Conservation (phyloP, 139 green algal species). For the Trebouxia sp. region DNA sequence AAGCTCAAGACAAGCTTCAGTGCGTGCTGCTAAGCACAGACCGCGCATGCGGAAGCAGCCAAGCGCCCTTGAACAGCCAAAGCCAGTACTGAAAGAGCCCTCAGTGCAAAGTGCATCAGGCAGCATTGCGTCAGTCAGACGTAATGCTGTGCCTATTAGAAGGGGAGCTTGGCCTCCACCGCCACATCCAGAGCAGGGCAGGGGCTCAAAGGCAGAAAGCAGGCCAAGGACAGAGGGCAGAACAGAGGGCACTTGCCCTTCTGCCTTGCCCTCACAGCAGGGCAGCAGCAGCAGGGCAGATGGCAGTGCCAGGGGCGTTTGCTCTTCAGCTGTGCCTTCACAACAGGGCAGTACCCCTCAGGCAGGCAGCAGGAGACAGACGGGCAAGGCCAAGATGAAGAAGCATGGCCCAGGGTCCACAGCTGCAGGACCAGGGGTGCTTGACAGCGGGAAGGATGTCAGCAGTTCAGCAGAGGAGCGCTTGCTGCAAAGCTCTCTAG, state of each 20-base stretch:
- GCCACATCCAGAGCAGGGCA: neutral
- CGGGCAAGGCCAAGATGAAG: neutral
- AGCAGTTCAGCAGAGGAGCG: conserved; percentile 1
- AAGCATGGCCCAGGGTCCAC: neutral
- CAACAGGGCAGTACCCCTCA: too few species aligned
- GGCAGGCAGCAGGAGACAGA: neutral
- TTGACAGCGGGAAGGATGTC: neutral
- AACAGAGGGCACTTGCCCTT: neutral
- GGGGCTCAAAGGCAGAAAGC: neutral
- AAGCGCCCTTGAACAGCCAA: too few species aligned
- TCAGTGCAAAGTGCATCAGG: too few species aligned
- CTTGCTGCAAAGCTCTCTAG: neutral
- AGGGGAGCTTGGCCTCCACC: neutral
- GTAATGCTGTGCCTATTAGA: neutral
- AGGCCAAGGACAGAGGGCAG: neutral
- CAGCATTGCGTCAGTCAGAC: too few species aligned
- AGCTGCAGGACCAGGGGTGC: too few species aligned
- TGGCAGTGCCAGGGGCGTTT: too few species aligned
- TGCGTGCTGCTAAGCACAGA: neutral
- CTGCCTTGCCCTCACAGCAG: too few species aligned
- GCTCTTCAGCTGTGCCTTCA: too few species aligned
- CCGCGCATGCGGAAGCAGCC: too few species aligned
- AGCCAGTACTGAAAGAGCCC: too few species aligned
- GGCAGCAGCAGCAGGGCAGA: too few species aligned
- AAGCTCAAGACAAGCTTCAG: too few species aligned